Base-by-base conservation (phyloP, 176 grass and related monocot genomes). In the Elymus sibiricus region DNA sequence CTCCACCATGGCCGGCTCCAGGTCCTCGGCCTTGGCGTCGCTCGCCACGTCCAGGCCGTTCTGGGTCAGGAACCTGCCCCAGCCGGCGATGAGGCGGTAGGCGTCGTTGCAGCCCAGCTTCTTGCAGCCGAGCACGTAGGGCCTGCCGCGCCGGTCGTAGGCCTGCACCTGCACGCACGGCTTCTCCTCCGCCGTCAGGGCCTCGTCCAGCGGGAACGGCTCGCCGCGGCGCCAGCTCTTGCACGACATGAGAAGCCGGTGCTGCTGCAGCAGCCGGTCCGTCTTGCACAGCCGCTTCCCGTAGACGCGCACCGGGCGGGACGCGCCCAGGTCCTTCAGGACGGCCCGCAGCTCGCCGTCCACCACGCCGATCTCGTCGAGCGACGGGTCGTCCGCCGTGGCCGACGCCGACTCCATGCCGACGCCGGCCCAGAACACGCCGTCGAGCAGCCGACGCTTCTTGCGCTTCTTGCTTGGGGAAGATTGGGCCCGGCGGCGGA, bases 131-230 rank as follows among this genome's bases (percentile, higher is more conserved):
- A 76, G 15, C 72, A 51, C 72, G 44, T 51, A 76, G 44, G 43
- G 6, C 1, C 11, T 11, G 43, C 72, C 72, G 15, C 72, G 8
- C 26, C 72, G 72, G 72, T 76, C 72, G 26, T 11, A 80, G 24
- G 61, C 78, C 78, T 80, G 61, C 13, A 80, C 61, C 3, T 0
- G 5, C 5, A 80, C 39, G 39, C 11, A 0, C 9, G 26, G 78
- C 39, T 66, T 66, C 62, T 80, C 78, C 26, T 46, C 39, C 78
- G 63, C 11, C 62, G 62, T 80, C 26, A 80, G 10, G 14, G 31
- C 29, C 78, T 47, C 2, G 26, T 66, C 40, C 3, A 85, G 84
- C 39, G 85, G 85, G 17, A 81, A 82, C 32, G 44, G 64, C 64
- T 19, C 14, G 14, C 46, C 65, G 7, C 14, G 24, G 15, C 38